Conservation (phyloP, 495 filamentous ascomycete species). For the Cercophora samala region DNA sequence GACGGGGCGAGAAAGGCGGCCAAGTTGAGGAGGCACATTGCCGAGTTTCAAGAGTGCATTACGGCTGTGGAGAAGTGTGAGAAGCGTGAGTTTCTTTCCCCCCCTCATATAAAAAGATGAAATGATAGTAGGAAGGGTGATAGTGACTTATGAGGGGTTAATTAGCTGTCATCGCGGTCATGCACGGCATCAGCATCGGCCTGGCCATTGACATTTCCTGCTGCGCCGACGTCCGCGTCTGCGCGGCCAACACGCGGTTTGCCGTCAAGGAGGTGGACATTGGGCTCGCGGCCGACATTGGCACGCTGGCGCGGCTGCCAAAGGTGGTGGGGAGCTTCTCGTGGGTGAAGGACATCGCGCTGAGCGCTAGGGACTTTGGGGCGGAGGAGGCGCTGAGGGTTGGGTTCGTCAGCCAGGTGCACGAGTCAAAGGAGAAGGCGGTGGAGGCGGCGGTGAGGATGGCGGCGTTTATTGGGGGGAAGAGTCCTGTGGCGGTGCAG, state of each 20-base stretch:
- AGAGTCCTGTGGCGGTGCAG: conserved; percentile 89
- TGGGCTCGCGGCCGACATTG: conserved; percentile 89
- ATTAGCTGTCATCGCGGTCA: conserved; percentile 71
- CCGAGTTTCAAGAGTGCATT: conserved; percentile 76
- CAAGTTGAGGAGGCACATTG: conserved; percentile 61
- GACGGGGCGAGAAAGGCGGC: conserved; percentile 70
- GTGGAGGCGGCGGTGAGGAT: conserved; percentile 61
- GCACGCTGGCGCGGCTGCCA: conserved; percentile 79
- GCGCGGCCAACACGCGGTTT: conserved; percentile 59
- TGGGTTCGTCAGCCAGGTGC: conserved; percentile 81
- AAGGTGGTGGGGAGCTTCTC: conserved; percentile 72
- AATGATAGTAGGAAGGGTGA: no score
- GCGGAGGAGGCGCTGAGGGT: conserved; percentile 76
- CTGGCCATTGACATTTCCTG: conserved; percentile 80
- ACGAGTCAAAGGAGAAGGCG: conserved; percentile 59
- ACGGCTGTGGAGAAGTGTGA: conserved; percentile 76
- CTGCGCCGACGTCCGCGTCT: conserved; percentile 77
- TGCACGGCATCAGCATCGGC: conserved; percentile 79
- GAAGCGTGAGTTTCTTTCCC: conserved; percentile 59
- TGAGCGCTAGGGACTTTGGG: conserved; percentile 73
- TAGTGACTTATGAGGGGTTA: neutral
- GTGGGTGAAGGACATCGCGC: conserved; percentile 89
- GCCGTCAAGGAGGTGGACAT: conserved; percentile 95
- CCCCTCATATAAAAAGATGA: no score
- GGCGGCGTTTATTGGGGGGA: conserved; percentile 64